Evolutionary conservation across 345 rosid genomes (phyloP).

Genomic region (Gossypium arboreum): DNA sequence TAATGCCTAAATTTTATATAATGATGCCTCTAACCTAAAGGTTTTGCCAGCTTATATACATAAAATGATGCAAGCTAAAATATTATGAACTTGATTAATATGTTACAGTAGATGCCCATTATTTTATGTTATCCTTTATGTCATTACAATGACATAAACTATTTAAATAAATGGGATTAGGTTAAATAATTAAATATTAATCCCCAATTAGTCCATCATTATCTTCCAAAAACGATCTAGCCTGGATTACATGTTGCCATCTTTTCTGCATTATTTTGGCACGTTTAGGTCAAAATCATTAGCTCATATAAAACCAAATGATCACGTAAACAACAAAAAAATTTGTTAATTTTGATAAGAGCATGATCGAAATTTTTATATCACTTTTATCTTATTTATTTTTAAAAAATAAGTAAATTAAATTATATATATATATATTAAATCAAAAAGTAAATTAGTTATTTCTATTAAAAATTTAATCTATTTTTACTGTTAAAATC

Average conservation of each 20-base stretch:
- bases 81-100: no score
- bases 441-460: no score
- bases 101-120: background rate
- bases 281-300: slow-evolving; percentile 4
- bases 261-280: background rate
- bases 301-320: background rate
- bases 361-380: no score
- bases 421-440: no score
- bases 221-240: background rate
- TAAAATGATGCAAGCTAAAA: no score
- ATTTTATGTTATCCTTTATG: slow-evolving; percentile 1
- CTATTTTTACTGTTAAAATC: no score
- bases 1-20: background rate
- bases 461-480: no score
- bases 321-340: background rate
- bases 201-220: background rate
- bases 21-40: background rate
- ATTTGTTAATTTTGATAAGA: no score
- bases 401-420: no score
- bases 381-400: no score
- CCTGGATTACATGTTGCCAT: background rate
- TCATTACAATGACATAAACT: background rate
- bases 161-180: background rate
- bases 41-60: background rate
- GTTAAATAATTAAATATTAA: background rate